phyloP scores from a whole-genome alignment of 352 stramenopile genomes.

The Globisporangium recalcitrans region DNA sequence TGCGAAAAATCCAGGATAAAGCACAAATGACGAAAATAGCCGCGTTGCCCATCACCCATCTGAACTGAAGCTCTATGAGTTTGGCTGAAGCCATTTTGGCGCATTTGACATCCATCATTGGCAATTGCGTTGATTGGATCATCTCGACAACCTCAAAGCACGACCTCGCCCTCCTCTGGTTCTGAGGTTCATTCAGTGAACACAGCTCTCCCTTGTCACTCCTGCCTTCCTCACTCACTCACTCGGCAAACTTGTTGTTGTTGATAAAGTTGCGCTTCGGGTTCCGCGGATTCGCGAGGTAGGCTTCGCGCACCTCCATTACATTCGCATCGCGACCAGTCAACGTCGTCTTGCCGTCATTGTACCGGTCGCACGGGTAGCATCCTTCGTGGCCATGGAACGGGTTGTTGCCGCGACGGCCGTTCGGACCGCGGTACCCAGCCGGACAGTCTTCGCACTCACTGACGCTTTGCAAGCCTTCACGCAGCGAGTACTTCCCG shows the following conservation, averaged over 20 bases:
- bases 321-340: slow-evolving; percentile 34
- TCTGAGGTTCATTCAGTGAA: background rate
- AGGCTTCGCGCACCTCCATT: slow-evolving; percentile 27
- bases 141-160: no score
- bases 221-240: background rate
- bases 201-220: background rate
- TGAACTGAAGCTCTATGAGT: background rate
- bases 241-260: slow-evolving; percentile 13
- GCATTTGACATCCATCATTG: no score
- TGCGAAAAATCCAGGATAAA: background rate
- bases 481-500: slow-evolving; percentile 62
- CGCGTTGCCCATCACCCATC: background rate
- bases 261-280: slow-evolving; percentile 15
- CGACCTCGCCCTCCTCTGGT: no score
- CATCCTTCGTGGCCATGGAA: slow-evolving; percentile 33
- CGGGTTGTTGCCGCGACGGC: slow-evolving; percentile 49
- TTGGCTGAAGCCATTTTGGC: background rate
- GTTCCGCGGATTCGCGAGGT: slow-evolving; percentile 16
- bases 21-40: background rate
- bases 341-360: slow-evolving; percentile 39
- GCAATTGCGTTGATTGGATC: no score
- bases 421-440: slow-evolving; percentile 55
- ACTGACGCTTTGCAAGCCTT: slow-evolving; percentile 45
- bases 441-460: slow-evolving; percentile 56
- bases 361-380: slow-evolving; percentile 56